Conservation (phyloP, 225 moss, liverwort and hornwort species). For the Marchantia polymorpha region DNA sequence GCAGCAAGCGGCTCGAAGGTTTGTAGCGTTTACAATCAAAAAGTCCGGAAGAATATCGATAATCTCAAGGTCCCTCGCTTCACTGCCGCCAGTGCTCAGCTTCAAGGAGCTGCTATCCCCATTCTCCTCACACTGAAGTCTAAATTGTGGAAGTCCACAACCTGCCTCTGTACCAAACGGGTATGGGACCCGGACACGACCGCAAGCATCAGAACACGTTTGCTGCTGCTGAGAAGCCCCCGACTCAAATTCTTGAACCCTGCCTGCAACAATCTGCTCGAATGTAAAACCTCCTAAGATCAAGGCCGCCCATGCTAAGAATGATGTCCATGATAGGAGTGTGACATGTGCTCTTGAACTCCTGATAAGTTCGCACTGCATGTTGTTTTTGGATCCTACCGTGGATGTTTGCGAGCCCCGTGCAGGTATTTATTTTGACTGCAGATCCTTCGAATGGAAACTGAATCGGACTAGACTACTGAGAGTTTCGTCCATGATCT, state of each 20-base stretch:
- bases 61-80: constrained; percentile 7
- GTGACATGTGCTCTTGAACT: background rate
- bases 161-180: constrained; percentile 31
- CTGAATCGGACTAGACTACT: background rate
- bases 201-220: constrained; percentile 29
- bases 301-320: background rate
- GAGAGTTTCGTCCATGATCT: background rate
- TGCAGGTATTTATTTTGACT: background rate
- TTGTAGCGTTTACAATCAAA: constrained; percentile 30
- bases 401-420: background rate
- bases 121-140: constrained; percentile 22
- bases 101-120: background rate
- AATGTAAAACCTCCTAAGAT: background rate
- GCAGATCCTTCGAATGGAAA: background rate
- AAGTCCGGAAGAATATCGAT: constrained; percentile 30
- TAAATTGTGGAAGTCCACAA: constrained; percentile 34
- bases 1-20: constrained; percentile 36
- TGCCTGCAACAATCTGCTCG: background rate
- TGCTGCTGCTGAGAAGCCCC: background rate
- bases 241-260: background rate
- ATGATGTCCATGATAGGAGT: background rate
- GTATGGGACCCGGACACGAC: constrained; percentile 31
- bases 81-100: background rate
- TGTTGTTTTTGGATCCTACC: background rate
- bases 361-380: background rate